Evolutionary conservation across 805 yeast genomes (phyloP), one percentile per base, ranked within the genome.

Genomic region (Yamadazyma laniorum): DNA sequence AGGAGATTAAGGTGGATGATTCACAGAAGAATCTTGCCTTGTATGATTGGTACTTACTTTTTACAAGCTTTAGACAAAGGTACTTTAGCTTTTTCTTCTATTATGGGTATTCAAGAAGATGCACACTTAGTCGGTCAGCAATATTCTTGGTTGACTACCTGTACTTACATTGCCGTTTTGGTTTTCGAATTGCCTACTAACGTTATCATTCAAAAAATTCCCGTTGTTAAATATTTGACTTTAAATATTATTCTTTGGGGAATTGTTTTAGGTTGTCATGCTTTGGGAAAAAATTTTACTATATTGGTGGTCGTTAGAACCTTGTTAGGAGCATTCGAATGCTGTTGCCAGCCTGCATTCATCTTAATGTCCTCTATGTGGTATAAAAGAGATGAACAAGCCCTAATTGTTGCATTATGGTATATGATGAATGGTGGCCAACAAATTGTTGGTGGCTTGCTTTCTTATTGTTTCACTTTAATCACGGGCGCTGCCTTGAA

Each of bases 331-430:
- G 45, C 70, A 13, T 75, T 77, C 49, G 84, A 79, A 51, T 58
- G 77, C 3, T 69, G 75, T 3, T 62, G 77, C 33, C 75, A 80
- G 1, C 81, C 80, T 2, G 78, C 80, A 0, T 69, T 77, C 34
- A 70, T 77, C 36, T 59, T 78, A 18, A 67, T 80, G 33, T 74
- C 80, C 18, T 73, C 82, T 18, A 77, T 78, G 82, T 81, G 77
- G 59, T 81, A 78, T 57, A 74, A 73, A 25, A 72, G 71, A 40
- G 53, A 63, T 4, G 80, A 76, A 43, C 80, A 74, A 49, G 63
- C 72, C 23, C 60, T 66, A 23, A 61, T 79, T 50, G 75, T 76
- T 27, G 79, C 80, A 6, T 61, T 65, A 33, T 76, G 80, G 81
- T 75, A 77, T 6, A 61, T 74, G 14, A 75, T 70, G 60, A 77